Conservation (phyloP, 768 basidiomycete species). For the Xerocomellus intermedius region DNA sequence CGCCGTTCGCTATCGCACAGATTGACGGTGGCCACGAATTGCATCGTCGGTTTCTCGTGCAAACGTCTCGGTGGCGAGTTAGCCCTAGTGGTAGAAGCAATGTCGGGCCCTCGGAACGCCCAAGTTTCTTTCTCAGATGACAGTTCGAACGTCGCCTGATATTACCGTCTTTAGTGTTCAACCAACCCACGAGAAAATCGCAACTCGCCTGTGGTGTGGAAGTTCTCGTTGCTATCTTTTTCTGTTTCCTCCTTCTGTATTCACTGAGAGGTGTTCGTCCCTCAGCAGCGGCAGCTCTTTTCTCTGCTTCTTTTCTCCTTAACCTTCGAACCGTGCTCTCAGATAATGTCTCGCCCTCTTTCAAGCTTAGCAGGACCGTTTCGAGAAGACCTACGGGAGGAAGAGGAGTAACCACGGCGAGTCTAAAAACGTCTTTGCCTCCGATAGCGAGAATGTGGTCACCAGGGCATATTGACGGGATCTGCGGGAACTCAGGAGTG, state of each 20-base stretch:
- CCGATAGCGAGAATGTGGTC: neutral
- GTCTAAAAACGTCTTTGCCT: conserved; percentile 8
- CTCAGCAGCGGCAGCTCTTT: conserved; percentile 19
- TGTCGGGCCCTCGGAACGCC: neutral
- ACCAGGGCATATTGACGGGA: conserved; percentile 17
- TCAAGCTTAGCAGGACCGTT: conserved; percentile 19
- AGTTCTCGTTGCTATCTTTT: conserved; percentile 5
- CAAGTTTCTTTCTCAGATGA: neutral
- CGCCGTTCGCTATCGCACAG: neutral
- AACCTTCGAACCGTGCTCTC: conserved; percentile 27
- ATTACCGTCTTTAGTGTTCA: neutral
- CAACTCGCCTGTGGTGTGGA: conserved; percentile 12
- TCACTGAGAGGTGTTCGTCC: conserved; percentile 24
- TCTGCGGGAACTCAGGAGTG: conserved; percentile 16
- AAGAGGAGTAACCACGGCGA: conserved; percentile 21
- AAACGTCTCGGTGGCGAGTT: neutral
- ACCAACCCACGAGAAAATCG: neutral
- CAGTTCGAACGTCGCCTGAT: neutral
- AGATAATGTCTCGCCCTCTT: conserved; percentile 23
- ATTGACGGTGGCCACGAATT: neutral
- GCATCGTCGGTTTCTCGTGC: neutral
- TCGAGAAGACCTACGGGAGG: conserved; percentile 22
- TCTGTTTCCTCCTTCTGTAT: conserved; percentile 22
- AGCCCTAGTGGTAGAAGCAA: neutral
- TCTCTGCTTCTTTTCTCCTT: conserved; percentile 24